phyloP scores from a whole-genome alignment of 2,329 filamentous ascomycete species.

The Epichloe scottii region DNA sequence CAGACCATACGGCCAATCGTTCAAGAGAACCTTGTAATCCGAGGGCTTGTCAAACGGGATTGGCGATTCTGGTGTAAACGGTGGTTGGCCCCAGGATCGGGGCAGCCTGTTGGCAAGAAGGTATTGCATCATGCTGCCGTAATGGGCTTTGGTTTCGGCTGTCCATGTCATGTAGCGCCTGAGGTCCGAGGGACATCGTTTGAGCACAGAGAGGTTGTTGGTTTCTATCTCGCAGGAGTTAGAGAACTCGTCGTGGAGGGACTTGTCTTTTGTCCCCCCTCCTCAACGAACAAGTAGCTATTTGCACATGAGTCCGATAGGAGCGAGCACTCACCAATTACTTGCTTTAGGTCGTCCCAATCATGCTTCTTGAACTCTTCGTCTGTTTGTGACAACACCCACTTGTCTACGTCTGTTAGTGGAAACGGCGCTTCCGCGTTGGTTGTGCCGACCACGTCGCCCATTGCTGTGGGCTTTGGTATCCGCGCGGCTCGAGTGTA shows the following conservation, averaged over 20 bases:
- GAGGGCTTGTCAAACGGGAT: constrained; percentile 39
- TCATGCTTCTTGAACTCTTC: constrained; percentile 56
- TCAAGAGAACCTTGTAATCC: constrained; percentile 61
- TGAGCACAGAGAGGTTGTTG: constrained; percentile 60
- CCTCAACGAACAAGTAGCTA: no score
- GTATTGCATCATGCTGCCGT: constrained; percentile 72
- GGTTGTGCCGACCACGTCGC: constrained; percentile 16
- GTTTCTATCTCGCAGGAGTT: constrained; percentile 20
- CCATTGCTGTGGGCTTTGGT: constrained; percentile 22
- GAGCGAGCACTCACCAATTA: constrained; percentile 41
- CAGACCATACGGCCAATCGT: constrained; percentile 91
- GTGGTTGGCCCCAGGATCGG: constrained; percentile 48
- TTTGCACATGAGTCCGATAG: no score
- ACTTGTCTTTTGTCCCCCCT: neutral
- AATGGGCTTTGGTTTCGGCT: constrained; percentile 51
- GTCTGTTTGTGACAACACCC: constrained; percentile 51
- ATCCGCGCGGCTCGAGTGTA: neutral
- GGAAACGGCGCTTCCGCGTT: constrained; percentile 39
- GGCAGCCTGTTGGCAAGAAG: constrained; percentile 61
- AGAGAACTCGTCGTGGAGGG: neutral
- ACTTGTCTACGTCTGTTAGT: constrained; percentile 45
- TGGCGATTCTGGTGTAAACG: constrained; percentile 38
- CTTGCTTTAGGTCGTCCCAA: constrained; percentile 60
- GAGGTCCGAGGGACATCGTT: constrained; percentile 69
- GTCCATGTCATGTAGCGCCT: constrained; percentile 71